These are phyloP conservation scores for Pleurotus salmoneostramineus DNA, from an alignment of 768 basidiomycete genomes.

Conservation along the genomic window DNA sequence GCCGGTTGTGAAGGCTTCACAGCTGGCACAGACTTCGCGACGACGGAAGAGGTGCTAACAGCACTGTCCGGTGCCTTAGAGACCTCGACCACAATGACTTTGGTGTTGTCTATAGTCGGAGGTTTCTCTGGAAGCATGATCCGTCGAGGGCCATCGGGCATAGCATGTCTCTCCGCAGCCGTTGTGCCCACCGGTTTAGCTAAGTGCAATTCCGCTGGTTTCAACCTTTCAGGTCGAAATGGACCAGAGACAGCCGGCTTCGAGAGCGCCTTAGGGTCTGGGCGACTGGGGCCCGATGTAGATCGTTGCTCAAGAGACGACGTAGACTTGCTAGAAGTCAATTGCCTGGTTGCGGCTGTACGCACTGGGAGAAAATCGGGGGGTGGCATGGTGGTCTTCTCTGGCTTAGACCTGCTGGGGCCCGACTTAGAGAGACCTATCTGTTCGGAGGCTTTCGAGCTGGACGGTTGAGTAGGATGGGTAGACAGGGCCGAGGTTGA, in stretches of 20 bases:
- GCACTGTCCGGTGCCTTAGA: not conserved
- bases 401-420: constrained; percentile 10
- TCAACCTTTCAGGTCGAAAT: not conserved
- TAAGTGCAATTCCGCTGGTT: not conserved
- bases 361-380: constrained; percentile 25
- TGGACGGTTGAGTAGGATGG: constrained; percentile 15
- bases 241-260: constrained; percentile 1
- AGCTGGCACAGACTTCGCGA: not conserved
- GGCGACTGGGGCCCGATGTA: constrained; percentile 6
- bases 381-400: constrained; percentile 16
- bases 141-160: constrained; percentile 1
- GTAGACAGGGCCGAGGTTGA: constrained; percentile 11
- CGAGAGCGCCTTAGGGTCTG: not conserved
- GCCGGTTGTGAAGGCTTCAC: not conserved
- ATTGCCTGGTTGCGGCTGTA: constrained; percentile 10
- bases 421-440: constrained; percentile 9
- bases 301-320: constrained; percentile 12
- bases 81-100: not conserved
- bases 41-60: not conserved
- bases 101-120: not conserved
- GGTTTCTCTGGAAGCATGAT: constrained; percentile 1
- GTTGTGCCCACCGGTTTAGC: not conserved
- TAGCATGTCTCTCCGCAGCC: constrained; percentile 1
- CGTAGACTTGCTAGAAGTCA: constrained; percentile 7
- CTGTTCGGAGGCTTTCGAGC: constrained; percentile 9